Evolutionary conservation across 106 monocot genomes (phyloP).

Genomic region (Phalaenopsis aphrodite): DNA sequence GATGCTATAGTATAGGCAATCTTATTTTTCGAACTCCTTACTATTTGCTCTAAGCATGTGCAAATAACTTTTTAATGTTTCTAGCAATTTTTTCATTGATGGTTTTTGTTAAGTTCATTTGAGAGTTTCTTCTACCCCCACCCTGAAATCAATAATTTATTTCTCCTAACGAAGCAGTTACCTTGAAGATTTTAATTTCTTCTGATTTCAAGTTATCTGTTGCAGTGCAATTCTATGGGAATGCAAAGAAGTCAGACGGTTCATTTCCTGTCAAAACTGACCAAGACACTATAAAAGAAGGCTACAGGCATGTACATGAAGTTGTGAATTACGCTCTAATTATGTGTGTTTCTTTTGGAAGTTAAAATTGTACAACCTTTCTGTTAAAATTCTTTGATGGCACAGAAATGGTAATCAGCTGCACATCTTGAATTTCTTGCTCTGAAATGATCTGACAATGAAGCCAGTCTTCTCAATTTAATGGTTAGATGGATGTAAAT

Average conservation of each 20-base stretch:
- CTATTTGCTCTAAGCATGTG: neutral
- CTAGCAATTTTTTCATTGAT: neutral
- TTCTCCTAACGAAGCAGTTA: neutral
- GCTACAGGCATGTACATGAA: constrained; percentile 34
- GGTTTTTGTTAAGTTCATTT: neutral
- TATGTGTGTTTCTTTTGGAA: neutral
- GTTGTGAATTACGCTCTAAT: neutral
- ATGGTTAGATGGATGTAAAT: too few species aligned
- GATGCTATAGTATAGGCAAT: neutral
- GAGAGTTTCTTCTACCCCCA: neutral
- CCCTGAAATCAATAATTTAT: neutral
- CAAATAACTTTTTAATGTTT: neutral
- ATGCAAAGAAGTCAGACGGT: constrained; percentile 14
- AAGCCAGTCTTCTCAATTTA: too few species aligned
- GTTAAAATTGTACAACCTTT: neutral
- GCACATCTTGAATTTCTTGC: too few species aligned
- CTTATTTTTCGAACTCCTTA: neutral
- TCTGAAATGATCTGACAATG: too few species aligned
- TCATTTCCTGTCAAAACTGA: constrained; percentile 54
- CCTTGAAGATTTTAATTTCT: neutral
- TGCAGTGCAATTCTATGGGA: constrained; percentile 53
- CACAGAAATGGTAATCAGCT: too few species aligned
- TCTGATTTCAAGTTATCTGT: neutral
- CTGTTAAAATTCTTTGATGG: neutral
- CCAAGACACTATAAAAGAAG: constrained; percentile 63